Evolutionary conservation across 495 filamentous ascomycete genomes (phyloP).

Genomic region (Neurospora cerealis): DNA sequence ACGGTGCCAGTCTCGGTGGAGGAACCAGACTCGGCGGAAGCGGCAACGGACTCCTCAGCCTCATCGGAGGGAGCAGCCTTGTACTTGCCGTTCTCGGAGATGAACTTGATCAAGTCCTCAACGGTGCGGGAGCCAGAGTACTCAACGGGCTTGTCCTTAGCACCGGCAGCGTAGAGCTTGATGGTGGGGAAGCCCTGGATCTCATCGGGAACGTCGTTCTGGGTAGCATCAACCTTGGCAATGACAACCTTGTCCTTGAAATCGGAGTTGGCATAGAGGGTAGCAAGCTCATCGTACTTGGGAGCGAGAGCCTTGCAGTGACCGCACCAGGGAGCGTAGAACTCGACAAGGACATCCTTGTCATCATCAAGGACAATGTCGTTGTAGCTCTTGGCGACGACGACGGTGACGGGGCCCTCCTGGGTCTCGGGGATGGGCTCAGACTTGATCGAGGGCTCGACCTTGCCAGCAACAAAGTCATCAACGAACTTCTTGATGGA

Average conservation of each 20-base stretch:
- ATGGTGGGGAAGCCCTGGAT: slow-evolving; percentile 99
- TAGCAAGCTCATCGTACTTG: slow-evolving; percentile 85
- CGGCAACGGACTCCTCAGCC: slow-evolving; percentile 44
- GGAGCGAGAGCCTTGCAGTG: slow-evolving; percentile 95
- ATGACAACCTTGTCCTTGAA: slow-evolving; percentile 76
- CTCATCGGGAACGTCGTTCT: slow-evolving; percentile 94
- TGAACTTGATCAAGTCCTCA: slow-evolving; percentile 88
- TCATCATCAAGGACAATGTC: slow-evolving; percentile 84
- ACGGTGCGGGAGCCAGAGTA: slow-evolving; percentile 85
- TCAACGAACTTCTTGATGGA: slow-evolving; percentile 76
- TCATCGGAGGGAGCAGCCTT: slow-evolving; percentile 51
- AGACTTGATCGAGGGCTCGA: slow-evolving; percentile 94
- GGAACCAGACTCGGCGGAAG: slow-evolving; percentile 42
- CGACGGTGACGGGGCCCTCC: slow-evolving; percentile 77
- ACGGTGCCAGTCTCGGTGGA: slow-evolving; percentile 4
- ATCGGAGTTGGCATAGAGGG: slow-evolving; percentile 64
- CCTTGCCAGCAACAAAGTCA: slow-evolving; percentile 76
- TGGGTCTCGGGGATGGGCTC: slow-evolving; percentile 94
- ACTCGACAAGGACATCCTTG: slow-evolving; percentile 97
- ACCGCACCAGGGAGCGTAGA: slow-evolving; percentile 98
- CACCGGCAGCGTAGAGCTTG: slow-evolving; percentile 90
- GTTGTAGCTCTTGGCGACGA: slow-evolving; percentile 92
- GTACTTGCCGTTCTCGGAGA: slow-evolving; percentile 90
- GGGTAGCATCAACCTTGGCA: slow-evolving; percentile 95
- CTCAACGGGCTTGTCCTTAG: slow-evolving; percentile 73